Evolutionary conservation across 140 eudicot genomes (phyloP), one percentile per base, ranked within the genome.

Genomic region (Stevia rebaudiana): DNA sequence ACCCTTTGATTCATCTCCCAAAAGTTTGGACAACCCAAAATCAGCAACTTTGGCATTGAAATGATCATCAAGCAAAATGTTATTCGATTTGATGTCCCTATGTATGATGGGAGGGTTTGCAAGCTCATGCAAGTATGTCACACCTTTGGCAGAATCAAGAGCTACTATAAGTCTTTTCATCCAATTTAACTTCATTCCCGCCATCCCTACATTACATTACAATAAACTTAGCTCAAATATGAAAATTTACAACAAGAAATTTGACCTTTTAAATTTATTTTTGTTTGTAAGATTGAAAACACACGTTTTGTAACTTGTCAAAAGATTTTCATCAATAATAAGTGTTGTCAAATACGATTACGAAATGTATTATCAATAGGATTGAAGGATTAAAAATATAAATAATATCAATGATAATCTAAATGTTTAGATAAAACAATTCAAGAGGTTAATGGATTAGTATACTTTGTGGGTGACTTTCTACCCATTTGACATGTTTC

Each of bases 21-120:
- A n/a, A 17, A 72, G 86, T 66, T 84, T 90, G 37, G 94, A 86
- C 33, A 86, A 56, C 28, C 95, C 97, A 74, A 90, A 90, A 68
- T 90, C 97, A 33, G 95, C 94, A 74, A 90, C 95, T 69, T 84
- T 90, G 17, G 97, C 97, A 70, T 58, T 82, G 19, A 86, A 76
- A 19, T 80, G 78, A 21, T 67, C 82, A 75, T 84, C 90, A 10
- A 90, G 71, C 59, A 90, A 63, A 57, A 90, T 90, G 75, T 90
- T 90, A 52, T 68, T 81, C 23, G 97, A 82, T 63, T 90, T 86
- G 16, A 90, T 33, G 62, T 90, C 97, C 53, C 97, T 63, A 60
- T 90, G 97, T 70, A 90, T 87, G 70, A 90, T 90, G 15, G 95
- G 95, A 42, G 97, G 97, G 67, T 86, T 76, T 13, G 95, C 95